Evolutionary conservation across 768 basidiomycete genomes (phyloP).

Genomic region (Amanita inopinata): DNA sequence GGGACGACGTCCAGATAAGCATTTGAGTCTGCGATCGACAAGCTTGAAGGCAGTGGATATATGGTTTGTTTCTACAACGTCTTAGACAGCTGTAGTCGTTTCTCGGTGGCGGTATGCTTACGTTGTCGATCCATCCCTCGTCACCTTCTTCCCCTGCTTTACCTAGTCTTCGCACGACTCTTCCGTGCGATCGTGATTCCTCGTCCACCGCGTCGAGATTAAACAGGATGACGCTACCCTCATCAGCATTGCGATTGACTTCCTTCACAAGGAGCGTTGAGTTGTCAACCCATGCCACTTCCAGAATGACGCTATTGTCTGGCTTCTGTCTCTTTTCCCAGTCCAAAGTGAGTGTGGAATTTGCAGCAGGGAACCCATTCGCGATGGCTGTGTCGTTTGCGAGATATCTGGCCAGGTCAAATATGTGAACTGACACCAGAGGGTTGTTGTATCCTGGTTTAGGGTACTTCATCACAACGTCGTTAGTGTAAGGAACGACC

Average conservation of each 20-base stretch:
- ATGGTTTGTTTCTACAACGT: conserved; percentile 49
- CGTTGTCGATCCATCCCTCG: conserved; percentile 90
- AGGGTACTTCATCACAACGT: conserved; percentile 70
- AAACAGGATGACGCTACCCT: conserved; percentile 75
- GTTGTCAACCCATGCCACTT: conserved; percentile 84
- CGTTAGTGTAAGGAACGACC: conserved; percentile 71
- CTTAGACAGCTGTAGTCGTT: neutral
- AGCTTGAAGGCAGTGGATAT: conserved; percentile 37
- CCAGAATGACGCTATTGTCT: conserved; percentile 63
- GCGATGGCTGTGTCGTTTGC: conserved; percentile 20
- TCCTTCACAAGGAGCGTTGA: conserved; percentile 74
- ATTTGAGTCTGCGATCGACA: conserved; percentile 32
- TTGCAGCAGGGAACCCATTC: conserved; percentile 19
- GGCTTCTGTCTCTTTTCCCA: conserved; percentile 54
- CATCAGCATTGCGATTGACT: conserved; percentile 73
- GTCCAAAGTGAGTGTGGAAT: conserved; percentile 45
- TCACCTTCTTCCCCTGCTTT: conserved; percentile 81
- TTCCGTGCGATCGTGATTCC: conserved; percentile 26
- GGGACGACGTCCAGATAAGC: conserved; percentile 93
- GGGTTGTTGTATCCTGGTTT: conserved; percentile 91
- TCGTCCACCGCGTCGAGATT: conserved; percentile 30
- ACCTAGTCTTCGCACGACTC: conserved; percentile 70
- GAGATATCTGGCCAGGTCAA: conserved; percentile 57
- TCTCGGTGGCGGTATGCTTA: conserved; percentile 25
- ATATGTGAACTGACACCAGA: conserved; percentile 71